These are phyloP conservation scores for Kentomonas sorsogonicus DNA, from an alignment of 208 protist genomes.

Conservation along the genomic window DNA sequence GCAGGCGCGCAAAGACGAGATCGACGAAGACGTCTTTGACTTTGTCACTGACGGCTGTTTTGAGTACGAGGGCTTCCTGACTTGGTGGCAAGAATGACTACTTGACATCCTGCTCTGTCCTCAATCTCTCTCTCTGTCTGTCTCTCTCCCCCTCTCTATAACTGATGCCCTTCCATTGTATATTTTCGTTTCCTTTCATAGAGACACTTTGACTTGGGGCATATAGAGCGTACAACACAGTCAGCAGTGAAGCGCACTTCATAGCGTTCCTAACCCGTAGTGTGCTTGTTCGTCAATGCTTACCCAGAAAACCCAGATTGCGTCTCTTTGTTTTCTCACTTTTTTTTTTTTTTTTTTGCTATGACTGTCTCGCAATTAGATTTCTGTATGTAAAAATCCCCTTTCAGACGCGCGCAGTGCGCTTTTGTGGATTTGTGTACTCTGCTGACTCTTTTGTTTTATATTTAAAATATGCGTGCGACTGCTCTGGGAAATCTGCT, in stretches of 20 bases:
- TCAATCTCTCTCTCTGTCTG: neutral
- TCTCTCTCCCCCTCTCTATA: neutral
- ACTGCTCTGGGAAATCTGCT: too few relatives aligned
- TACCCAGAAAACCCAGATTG: too few relatives aligned
- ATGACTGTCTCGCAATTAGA: neutral
- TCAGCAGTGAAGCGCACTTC: too few relatives aligned
- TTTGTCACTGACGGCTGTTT: slow-evolving; percentile 83
- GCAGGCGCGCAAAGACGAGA: slow-evolving; percentile 50
- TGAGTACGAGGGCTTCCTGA: slow-evolving; percentile 70
- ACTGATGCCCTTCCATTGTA: neutral
- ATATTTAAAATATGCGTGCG: neutral
- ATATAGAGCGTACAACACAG: too few relatives aligned
- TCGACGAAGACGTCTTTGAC: slow-evolving; percentile 73
- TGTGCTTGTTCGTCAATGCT: too few relatives aligned
- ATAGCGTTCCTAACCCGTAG: too few relatives aligned
- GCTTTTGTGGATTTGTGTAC: neutral
- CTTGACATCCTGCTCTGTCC: slow-evolving; percentile 10
- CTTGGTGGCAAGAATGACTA: too few relatives aligned
- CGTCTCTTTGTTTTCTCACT: neutral
- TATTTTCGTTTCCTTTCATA: too few relatives aligned
- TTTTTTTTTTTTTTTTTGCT: slow-evolving; percentile 5
- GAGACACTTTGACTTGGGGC: too few relatives aligned
- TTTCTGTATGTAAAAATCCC: neutral
- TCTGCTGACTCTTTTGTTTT: too few relatives aligned
- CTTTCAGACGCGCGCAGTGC: too few relatives aligned